A percentile compares a stretch with the other conserved stretches of the same genome.
Evolutionary conservation across 805 yeast species (phyloP).

Genomic region (Teunomyces panamensis): DNA sequence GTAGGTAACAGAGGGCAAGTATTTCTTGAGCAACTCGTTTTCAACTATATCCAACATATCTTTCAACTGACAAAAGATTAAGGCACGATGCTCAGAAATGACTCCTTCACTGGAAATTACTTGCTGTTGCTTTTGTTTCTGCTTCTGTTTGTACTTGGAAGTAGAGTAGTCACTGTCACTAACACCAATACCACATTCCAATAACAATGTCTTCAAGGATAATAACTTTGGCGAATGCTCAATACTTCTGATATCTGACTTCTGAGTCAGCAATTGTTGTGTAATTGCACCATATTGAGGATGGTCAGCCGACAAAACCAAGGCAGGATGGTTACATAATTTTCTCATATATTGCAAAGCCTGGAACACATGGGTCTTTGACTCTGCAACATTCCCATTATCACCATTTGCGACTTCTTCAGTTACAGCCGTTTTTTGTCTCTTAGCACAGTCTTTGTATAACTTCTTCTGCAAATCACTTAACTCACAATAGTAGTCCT

Average conservation of each 20-base stretch:
- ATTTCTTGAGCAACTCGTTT: constrained; percentile 74
- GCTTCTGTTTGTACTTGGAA: constrained; percentile 28
- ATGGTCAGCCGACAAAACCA: constrained; percentile 78
- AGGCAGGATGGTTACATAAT: constrained; percentile 92
- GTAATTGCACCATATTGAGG: constrained; percentile 76
- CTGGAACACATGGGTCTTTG: constrained; percentile 92
- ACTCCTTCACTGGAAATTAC: constrained; percentile 54
- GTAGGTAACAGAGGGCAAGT: constrained; percentile 88
- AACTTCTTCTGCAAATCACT: constrained; percentile 85
- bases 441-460: constrained; percentile 84
- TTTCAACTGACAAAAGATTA: constrained; percentile 92
- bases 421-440: constrained; percentile 71
- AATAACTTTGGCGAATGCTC: constrained; percentile 86
- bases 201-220: constrained; percentile 74
- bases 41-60: constrained; percentile 98
- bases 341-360: constrained; percentile 97
- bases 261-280: constrained; percentile 54
- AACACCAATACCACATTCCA: constrained; percentile 90
- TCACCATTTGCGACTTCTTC: constrained; percentile 49
- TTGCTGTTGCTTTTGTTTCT: constrained; percentile 34
- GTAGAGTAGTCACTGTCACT: constrained; percentile 34
- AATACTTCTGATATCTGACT: constrained; percentile 64
- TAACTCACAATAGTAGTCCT: constrained; percentile 95
- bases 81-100: constrained; percentile 92
- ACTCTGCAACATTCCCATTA: constrained; percentile 38